Percentiles rank a stretch among this genome's conserved stretches.
phyloP scores from a whole-genome alignment of 768 basidiomycete genomes.

The Brasilioporus rufonigricans region DNA sequence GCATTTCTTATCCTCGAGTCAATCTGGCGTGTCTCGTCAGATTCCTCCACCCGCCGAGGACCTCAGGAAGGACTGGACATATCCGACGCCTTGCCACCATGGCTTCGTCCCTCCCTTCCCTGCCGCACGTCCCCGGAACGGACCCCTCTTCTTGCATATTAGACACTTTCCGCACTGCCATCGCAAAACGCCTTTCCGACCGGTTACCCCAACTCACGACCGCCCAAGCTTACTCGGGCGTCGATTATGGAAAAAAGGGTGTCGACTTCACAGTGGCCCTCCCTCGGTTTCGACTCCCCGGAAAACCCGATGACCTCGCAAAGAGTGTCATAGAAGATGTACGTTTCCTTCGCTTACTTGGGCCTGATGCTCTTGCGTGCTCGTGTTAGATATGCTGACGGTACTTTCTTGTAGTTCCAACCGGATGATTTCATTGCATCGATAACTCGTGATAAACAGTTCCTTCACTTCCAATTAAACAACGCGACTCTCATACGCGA shows the following conservation, averaged over 20 bases:
- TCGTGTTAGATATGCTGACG: neutral
- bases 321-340: slow-evolving; percentile 73
- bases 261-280: slow-evolving; percentile 89
- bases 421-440: slow-evolving; percentile 77
- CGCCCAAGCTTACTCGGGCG: slow-evolving; percentile 79
- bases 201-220: slow-evolving; percentile 62
- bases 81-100: slow-evolving; percentile 18
- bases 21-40: too few relatives aligned
- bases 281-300: slow-evolving; percentile 85
- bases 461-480: slow-evolving; percentile 79
- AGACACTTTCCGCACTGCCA: slow-evolving; percentile 79
- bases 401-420: slow-evolving; percentile 58
- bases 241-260: slow-evolving; percentile 92
- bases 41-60: too few relatives aligned
- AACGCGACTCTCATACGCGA: slow-evolving; percentile 58
- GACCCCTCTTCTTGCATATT: slow-evolving; percentile 66
- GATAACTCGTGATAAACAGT: slow-evolving; percentile 67
- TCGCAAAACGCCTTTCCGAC: slow-evolving; percentile 69
- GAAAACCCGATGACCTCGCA: slow-evolving; percentile 77
- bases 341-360: slow-evolving; percentile 34
- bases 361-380: too few relatives aligned
- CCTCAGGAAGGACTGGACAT: neutral
- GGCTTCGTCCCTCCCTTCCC: slow-evolving; percentile 34
- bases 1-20: too few relatives aligned
- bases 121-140: slow-evolving; percentile 43